Base-by-base conservation (phyloP, 805 yeast genomes). In the Dipodascopsis uninucleata region DNA sequence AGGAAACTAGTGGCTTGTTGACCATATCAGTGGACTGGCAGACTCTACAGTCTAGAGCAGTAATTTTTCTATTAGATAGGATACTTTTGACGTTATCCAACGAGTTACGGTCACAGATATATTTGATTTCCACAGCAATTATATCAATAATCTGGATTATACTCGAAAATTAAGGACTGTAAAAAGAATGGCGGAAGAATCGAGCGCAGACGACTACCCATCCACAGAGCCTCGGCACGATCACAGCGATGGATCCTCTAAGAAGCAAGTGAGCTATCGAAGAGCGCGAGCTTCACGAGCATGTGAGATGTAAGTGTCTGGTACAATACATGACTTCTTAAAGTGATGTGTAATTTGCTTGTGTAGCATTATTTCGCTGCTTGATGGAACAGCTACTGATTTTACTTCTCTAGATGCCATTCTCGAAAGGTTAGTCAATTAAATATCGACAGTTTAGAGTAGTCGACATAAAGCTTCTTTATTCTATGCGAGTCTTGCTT, bases 251-350 rank as follows among this genome's bases (percentile, higher is more conserved):
- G n/a, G n/a, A n/a, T n/a, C n/a, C n/a, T n/a, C n/a, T 28, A 21
- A 40, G 24, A 40, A 31, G 25, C 52, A 47, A 24, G 45, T 50
- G 47, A 50, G 55, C 47, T 50, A 50, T 26, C 45, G 58, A 9
- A 47, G 58, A 9, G 58, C 83, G 37, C 67, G 89, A 40, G 83
- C 87, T 0, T 68, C 83, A 6, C 65, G 85, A 36, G 90, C 89
- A 2, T 83, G 93, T 59, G 74, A 77, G 31, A 82, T 83, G n/a
- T 85, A 93, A 4, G 55, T 31, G n/a, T n/a, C n/a, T n/a, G n/a
- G n/a, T n/a, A n/a, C n/a, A n/a, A n/a, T n/a, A n/a, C n/a, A n/a
- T n/a, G n/a, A n/a, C n/a, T n/a, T n/a, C 21, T 21, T 12, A 18
- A 9, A 20, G 23, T 7, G 7, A 17, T 34, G 8, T 34, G 18